phyloP scores from a whole-genome alignment of 345 rosid species.

The Populus davidiana region DNA sequence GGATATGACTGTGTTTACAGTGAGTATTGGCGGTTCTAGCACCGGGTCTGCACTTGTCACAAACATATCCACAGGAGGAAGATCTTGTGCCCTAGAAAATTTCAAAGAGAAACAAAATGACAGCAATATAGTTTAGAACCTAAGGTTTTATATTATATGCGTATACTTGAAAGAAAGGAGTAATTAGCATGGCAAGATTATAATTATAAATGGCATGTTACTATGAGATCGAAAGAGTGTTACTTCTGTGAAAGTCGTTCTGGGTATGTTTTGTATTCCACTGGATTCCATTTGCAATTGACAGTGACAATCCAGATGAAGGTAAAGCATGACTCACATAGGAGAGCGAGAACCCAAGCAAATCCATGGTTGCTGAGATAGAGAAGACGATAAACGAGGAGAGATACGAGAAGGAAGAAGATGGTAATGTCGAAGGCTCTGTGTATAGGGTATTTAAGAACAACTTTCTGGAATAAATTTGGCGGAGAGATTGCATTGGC shows the following conservation, averaged over 20 bases:
- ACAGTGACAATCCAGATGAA: constrained; percentile 46
- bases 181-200: too few relatives aligned
- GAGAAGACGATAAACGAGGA: constrained; percentile 38
- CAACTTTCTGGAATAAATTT: constrained; percentile 26
- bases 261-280: constrained; percentile 37
- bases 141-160: too few relatives aligned
- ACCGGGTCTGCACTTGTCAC: constrained; percentile 50
- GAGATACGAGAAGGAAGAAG: constrained; percentile 33
- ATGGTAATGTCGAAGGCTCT: constrained; percentile 35
- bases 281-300: constrained; percentile 59
- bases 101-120: neutral
- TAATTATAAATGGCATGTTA: neutral
- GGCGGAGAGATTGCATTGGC: constrained; percentile 3
- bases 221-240: neutral
- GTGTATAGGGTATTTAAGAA: constrained; percentile 22
- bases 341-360: constrained; percentile 56
- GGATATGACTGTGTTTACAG: constrained; percentile 50
- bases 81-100: constrained; percentile 32
- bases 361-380: constrained; percentile 32
- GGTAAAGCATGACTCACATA: constrained; percentile 60
- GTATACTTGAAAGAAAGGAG: neutral
- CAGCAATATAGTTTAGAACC: neutral
- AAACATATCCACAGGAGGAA: constrained; percentile 60
- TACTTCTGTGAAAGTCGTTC: constrained; percentile 46
- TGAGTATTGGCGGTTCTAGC: constrained; percentile 48